A percentile compares a stretch with the other conserved stretches of the same genome.
Evolutionary conservation across 1,139 yeast species (phyloP).

Genomic region (Hemisphaericaspora xylanilytica): DNA sequence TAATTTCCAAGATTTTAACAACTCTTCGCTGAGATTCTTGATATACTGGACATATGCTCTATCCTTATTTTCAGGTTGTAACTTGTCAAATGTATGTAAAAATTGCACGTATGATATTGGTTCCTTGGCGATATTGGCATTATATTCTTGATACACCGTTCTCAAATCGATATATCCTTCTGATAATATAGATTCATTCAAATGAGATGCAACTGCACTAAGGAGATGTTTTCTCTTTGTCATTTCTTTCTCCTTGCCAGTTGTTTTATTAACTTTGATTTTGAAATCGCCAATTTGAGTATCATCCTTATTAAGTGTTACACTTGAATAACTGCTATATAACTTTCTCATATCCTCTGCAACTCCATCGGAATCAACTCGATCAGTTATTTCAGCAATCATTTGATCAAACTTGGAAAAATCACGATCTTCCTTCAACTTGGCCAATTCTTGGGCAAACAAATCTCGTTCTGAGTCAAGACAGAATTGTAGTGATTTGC

Average conservation of each 20-base stretch:
- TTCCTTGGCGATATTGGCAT: constrained; percentile 33
- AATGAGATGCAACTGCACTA: constrained; percentile 48
- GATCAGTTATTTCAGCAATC: constrained; percentile 31
- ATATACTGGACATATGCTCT: constrained; percentile 43
- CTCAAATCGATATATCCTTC: constrained; percentile 51
- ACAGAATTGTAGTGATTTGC: constrained; percentile 8
- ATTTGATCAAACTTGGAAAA: constrained; percentile 46
- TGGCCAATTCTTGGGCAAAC: constrained; percentile 21
- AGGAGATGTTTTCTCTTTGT: constrained; percentile 37
- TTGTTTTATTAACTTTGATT: constrained; percentile 11
- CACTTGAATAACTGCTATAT: constrained; percentile 40
- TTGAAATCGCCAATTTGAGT: constrained; percentile 11
- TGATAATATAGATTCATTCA: constrained; percentile 23
- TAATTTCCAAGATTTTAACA: constrained; percentile 43
- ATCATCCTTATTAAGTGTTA: constrained; percentile 17
- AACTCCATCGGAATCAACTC: constrained; percentile 23
- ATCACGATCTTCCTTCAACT: constrained; percentile 21
- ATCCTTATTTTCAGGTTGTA: constrained; percentile 28
- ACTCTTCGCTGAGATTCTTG: constrained; percentile 42
- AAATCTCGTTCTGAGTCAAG: constrained; percentile 16
- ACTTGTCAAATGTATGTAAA: constrained; percentile 43
- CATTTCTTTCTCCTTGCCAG: constrained; percentile 24
- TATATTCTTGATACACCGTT: constrained; percentile 48
- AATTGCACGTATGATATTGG: constrained; percentile 50
- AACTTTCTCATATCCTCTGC: constrained; percentile 32